These are phyloP conservation scores for Penicillium cataractarum DNA, from an alignment of 495 filamentous ascomycete species.

Conservation along the genomic window DNA sequence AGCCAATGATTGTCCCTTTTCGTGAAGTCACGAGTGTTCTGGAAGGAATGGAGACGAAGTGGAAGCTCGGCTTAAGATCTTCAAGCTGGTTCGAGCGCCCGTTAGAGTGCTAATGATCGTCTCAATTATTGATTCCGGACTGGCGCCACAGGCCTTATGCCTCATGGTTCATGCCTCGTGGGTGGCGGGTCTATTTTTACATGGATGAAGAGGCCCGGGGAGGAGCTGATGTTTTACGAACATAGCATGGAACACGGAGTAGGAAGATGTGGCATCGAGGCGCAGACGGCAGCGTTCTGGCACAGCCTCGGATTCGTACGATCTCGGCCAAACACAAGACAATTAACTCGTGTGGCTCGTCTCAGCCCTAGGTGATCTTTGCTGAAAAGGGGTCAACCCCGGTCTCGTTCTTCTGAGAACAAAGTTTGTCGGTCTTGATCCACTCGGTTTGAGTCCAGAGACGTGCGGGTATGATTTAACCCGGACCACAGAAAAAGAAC, in stretches of 20 bases:
- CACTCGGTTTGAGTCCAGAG: constrained; percentile 7
- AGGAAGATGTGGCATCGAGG: constrained; percentile 13
- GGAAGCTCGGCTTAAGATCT: not conserved
- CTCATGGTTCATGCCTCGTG: not conserved
- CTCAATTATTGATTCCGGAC: constrained; percentile 2
- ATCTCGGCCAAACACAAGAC: not conserved
- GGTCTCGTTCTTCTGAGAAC: constrained; percentile 3
- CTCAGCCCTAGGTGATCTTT: constrained; percentile 29
- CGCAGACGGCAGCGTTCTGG: constrained; percentile 12
- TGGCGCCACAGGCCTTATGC: not conserved
- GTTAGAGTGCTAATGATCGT: not conserved
- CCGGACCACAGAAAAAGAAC: not conserved
- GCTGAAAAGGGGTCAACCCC: constrained; percentile 14
- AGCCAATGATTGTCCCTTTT: not conserved
- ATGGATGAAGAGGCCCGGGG: not conserved
- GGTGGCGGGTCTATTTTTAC: not conserved
- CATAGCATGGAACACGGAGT: not conserved
- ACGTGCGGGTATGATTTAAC: constrained; percentile 21
- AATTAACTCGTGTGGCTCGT: not conserved
- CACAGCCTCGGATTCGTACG: constrained; percentile 25
- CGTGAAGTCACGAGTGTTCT: not conserved
- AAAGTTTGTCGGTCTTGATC: constrained; percentile 27
- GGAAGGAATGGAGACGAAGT: not conserved
- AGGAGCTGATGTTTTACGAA: not conserved
- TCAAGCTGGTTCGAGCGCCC: not conserved